These are phyloP conservation scores for Mallotus repandus DNA, from an alignment of 441 rosid genomes.

Conservation along the genomic window DNA sequence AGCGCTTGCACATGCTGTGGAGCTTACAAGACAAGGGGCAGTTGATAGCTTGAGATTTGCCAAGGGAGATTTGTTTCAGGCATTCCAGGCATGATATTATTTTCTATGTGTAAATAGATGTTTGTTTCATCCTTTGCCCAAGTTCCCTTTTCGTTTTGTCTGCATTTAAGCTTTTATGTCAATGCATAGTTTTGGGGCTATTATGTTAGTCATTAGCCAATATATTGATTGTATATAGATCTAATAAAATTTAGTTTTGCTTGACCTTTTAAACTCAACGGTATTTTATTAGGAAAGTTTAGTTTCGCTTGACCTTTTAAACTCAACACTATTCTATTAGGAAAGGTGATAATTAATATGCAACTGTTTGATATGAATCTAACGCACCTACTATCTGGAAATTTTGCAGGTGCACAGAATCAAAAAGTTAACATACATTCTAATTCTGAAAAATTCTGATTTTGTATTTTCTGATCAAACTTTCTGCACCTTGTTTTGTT, in stretches of 20 bases:
- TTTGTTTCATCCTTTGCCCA: background rate
- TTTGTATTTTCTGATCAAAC: background rate
- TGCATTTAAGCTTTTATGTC: background rate
- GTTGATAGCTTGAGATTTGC: slow-evolving; percentile 93
- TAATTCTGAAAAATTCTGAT: background rate
- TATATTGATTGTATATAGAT: background rate
- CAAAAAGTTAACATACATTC: background rate
- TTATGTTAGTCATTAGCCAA: background rate
- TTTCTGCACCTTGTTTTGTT: background rate
- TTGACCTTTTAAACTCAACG: background rate
- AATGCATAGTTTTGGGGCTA: background rate
- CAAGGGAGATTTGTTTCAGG: slow-evolving; percentile 86
- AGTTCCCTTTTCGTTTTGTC: background rate
- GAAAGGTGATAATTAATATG: background rate
- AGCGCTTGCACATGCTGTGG: slow-evolving; percentile 97
- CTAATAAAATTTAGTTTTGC: background rate
- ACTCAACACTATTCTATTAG: background rate
- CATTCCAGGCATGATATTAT: slow-evolving; percentile 63
- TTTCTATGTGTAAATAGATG: background rate
- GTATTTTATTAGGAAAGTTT: background rate
- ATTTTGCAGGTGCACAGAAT: background rate
- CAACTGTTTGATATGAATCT: background rate
- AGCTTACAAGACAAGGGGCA: slow-evolving; percentile 93
- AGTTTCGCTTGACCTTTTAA: background rate
- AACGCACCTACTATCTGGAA: background rate